These are phyloP conservation scores for Ustilago hordei DNA, from an alignment of 1,284 basidiomycete species.

Conservation along the genomic window DNA sequence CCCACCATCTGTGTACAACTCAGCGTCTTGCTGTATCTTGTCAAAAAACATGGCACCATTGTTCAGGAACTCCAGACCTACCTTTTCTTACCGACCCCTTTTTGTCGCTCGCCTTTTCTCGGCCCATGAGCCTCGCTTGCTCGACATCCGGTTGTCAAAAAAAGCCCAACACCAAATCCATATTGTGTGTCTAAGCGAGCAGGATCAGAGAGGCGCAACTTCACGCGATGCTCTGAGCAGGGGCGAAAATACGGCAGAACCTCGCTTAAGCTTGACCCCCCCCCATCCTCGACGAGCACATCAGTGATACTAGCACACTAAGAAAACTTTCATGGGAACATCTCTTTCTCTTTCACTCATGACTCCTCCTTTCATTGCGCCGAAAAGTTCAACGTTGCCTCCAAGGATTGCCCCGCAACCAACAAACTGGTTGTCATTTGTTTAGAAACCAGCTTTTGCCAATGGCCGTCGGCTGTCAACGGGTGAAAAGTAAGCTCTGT, in stretches of 20 bases:
- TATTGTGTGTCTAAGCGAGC: background rate
- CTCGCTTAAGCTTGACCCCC: background rate
- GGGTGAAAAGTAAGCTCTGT: slow-evolving; percentile 2
- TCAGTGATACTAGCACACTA: background rate
- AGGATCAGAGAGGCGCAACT: background rate
- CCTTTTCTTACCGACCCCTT: background rate
- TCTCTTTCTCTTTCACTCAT: background rate
- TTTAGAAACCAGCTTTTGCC: background rate
- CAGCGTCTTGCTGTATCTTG: background rate
- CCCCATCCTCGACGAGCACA: background rate
- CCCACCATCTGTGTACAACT: background rate
- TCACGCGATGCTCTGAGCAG: background rate
- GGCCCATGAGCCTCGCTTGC: background rate
- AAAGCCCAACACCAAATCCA: background rate
- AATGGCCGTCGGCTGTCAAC: background rate
- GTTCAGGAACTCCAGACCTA: slow-evolving; percentile 6
- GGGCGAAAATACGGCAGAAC: background rate
- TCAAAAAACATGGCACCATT: background rate
- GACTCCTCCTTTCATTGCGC: background rate
- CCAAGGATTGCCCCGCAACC: slow-evolving; percentile 19
- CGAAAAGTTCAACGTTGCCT: slow-evolving; percentile 11
- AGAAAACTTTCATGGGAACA: slow-evolving; percentile 6
- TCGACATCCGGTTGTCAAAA: slow-evolving; percentile 1
- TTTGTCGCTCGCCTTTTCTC: background rate
- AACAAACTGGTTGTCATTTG: background rate